Evolutionary conservation across 1,284 basidiomycete genomes (phyloP).

Genomic region (Fomitopsis pinicola): DNA sequence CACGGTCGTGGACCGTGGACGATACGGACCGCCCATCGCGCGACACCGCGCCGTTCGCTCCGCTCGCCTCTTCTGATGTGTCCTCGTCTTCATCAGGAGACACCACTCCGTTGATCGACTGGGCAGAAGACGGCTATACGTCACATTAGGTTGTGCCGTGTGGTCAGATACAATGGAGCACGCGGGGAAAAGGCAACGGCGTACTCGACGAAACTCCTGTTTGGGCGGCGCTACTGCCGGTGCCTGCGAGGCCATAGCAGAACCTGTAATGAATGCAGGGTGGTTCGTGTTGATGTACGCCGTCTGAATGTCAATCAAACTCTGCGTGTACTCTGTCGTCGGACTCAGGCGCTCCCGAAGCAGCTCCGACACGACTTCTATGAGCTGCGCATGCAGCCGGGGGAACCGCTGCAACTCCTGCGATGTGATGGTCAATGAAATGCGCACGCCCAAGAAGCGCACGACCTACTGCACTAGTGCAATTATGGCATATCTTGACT

Average conservation of each 20-base stretch:
- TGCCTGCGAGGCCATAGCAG: constrained; percentile 48
- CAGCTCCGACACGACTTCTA: constrained; percentile 97
- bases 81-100: constrained; percentile 54
- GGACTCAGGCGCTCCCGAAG: constrained; percentile 94
- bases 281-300: constrained; percentile 99
- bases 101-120: constrained; percentile 42
- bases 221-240: constrained; percentile 37
- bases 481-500: constrained; percentile 99
- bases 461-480: constrained; percentile 75
- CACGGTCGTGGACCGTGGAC: constrained; percentile 74
- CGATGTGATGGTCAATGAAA: not conserved
- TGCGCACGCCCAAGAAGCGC: not conserved
- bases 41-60: constrained; percentile 48
- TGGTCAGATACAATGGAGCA: constrained; percentile 6
- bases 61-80: constrained; percentile 45
- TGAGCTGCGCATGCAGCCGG: constrained; percentile 85
- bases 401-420: constrained; percentile 98
- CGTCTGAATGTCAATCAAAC: constrained; percentile 94
- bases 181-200: constrained; percentile 19
- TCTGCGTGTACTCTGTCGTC: constrained; percentile 94
- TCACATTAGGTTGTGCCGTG: constrained; percentile 13
- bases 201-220: constrained; percentile 47
- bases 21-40: constrained; percentile 75
- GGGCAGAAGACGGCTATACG: constrained; percentile 19
- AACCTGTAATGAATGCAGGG: constrained; percentile 80